A percentile compares a stretch with the other conserved stretches of the same genome.
These are phyloP conservation scores for Monilinia fructigena DNA, from an alignment of 2,329 filamentous ascomycete species.

Conservation along the genomic window DNA sequence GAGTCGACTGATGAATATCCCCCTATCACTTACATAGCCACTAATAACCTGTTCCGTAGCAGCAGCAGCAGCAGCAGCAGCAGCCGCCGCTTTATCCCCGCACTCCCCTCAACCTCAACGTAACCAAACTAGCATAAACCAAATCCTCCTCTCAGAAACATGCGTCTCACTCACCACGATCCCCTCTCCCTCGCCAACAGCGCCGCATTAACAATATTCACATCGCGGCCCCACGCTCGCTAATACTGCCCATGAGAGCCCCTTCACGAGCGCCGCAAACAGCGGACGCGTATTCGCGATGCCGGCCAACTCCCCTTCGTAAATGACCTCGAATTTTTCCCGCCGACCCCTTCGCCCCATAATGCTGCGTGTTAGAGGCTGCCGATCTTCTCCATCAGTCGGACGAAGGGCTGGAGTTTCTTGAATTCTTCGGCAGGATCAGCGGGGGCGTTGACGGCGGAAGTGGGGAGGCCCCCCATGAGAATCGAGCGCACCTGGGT, in stretches of 20 bases:
- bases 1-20: conserved; percentile 68
- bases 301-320: conserved; percentile 70
- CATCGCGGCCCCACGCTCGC: conserved; percentile 63
- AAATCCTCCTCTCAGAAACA: conserved; percentile 58
- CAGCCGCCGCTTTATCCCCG: conserved; percentile 39
- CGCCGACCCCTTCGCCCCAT: conserved; percentile 47
- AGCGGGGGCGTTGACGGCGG: conserved; percentile 79
- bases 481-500: conserved; percentile 75
- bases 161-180: conserved; percentile 75
- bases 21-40: conserved; percentile 64
- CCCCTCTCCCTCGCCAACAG: conserved; percentile 72
- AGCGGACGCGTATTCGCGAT: conserved; percentile 75
- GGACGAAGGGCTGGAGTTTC: conserved; percentile 74
- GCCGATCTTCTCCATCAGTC: conserved; percentile 76
- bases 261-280: conserved; percentile 76
- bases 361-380: conserved; percentile 80
- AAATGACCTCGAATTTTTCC: conserved; percentile 74
- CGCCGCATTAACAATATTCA: conserved; percentile 81
- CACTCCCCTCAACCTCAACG: conserved; percentile 49
- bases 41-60: conserved; percentile 49
- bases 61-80: too few species aligned
- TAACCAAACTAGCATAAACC: conserved; percentile 69
- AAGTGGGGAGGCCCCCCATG: conserved; percentile 68
- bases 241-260: conserved; percentile 70
- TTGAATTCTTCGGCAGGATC: conserved; percentile 76